phyloP scores from a whole-genome alignment of 2,329 filamentous ascomycete species.

The Acrocalymma vagum region DNA sequence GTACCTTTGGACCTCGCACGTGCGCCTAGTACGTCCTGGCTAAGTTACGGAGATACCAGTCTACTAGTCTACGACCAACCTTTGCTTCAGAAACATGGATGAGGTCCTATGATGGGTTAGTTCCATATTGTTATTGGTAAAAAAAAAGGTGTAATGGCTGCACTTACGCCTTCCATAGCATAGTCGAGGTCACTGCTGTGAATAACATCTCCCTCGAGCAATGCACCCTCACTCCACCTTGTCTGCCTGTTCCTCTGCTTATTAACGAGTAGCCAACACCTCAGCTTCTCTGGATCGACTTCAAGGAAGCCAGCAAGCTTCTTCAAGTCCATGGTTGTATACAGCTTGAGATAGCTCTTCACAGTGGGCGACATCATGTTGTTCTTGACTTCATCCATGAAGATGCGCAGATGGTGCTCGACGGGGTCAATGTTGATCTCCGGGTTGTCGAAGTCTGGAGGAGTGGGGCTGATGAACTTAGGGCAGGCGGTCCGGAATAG shows the following conservation, averaged over 20 bases:
- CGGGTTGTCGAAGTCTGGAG: conserved; percentile 97
- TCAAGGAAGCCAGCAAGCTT: conserved; percentile 98
- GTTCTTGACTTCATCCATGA: conserved; percentile 99
- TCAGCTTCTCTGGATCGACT: conserved; percentile 93
- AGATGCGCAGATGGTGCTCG: conserved; percentile 95
- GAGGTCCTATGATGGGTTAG: conserved; percentile 70
- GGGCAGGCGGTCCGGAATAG: conserved; percentile 97
- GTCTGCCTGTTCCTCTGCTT: conserved; percentile 98
- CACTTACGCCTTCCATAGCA: conserved; percentile 87
- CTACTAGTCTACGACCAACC: conserved; percentile 94
- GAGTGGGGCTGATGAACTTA: conserved; percentile 98
- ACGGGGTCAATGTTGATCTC: conserved; percentile 95
- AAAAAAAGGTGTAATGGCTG: not conserved
- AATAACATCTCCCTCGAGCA: conserved; percentile 90
- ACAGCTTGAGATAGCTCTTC: conserved; percentile 97
- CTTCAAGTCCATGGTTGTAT: conserved; percentile 99
- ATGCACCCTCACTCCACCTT: conserved; percentile 88
- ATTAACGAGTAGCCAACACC: conserved; percentile 93
- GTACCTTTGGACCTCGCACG: conserved; percentile 10
- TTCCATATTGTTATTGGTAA: conserved; percentile 1
- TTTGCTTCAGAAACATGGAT: conserved; percentile 99
- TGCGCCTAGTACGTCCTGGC: conserved; percentile 83
- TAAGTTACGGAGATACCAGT: conserved; percentile 98
- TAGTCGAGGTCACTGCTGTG: conserved; percentile 97
- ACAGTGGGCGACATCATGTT: conserved; percentile 98